Evolutionary conservation across 106 monocot genomes (phyloP).

Genomic region (Gastrodia elata): DNA sequence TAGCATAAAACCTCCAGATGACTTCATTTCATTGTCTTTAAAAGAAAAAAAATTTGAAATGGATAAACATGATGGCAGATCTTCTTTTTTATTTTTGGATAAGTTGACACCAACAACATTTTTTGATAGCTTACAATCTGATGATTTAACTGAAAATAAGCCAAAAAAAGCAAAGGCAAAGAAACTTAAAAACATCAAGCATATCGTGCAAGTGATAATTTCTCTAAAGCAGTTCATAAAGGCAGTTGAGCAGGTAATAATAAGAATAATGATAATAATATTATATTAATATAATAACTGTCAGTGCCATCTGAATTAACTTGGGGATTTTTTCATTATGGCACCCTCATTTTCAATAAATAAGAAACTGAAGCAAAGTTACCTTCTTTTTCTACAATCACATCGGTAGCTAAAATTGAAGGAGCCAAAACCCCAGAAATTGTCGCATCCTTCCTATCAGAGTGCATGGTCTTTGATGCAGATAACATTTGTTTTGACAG

Average conservation of each 20-base stretch:
- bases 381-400: not conserved
- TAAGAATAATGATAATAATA: too few species aligned
- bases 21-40: not conserved
- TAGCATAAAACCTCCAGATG: not conserved
- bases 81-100: not conserved
- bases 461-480: constrained; percentile 5
- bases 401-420: not conserved
- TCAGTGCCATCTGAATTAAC: constrained; percentile 16
- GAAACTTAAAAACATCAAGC: not conserved
- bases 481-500: constrained; percentile 3
- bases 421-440: not conserved
- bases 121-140: not conserved
- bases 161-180: not conserved
- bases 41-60: not conserved
- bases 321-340: not conserved
- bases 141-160: not conserved
- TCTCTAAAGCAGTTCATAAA: not conserved
- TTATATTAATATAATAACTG: too few species aligned
- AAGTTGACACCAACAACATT: not conserved
- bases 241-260: not conserved
- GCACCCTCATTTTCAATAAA: not conserved
- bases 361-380: constrained; percentile 9
- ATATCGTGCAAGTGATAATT: not conserved
- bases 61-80: not conserved
- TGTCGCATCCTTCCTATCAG: constrained; percentile 4